These are phyloP conservation scores for Moesziomyces globuligerus DNA, from an alignment of 1,284 basidiomycete genomes.

Conservation along the genomic window DNA sequence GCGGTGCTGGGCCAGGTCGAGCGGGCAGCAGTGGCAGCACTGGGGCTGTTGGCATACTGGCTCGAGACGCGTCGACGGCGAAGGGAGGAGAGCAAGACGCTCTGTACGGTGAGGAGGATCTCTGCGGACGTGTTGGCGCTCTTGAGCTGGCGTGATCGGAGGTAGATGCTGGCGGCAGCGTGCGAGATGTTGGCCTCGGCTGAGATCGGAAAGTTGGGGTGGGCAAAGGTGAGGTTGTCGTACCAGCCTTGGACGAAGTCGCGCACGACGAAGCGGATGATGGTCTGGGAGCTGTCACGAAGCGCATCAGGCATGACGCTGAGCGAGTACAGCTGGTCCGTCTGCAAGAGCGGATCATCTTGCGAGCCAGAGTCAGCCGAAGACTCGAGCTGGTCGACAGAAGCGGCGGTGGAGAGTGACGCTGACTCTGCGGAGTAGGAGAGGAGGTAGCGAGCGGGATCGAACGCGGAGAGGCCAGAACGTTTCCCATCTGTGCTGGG, in stretches of 20 bases:
- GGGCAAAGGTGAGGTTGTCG: conserved; percentile 52
- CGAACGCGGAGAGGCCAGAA: conserved; percentile 27
- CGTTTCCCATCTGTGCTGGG: conserved; percentile 28
- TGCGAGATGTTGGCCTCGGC: conserved; percentile 55
- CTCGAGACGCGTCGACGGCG: conserved; percentile 29
- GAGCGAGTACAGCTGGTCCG: conserved; percentile 25
- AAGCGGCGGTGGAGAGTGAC: conserved; percentile 1
- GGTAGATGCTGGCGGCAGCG: conserved; percentile 46
- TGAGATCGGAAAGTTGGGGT: conserved; percentile 51
- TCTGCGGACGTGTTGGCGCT: conserved; percentile 52
- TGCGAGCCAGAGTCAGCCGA: not conserved
- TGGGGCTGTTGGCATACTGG: not conserved
- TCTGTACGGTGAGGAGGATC: conserved; percentile 55
- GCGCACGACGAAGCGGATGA: conserved; percentile 49
- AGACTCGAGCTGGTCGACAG: not conserved
- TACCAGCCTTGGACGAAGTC: conserved; percentile 62
- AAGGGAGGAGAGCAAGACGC: conserved; percentile 52
- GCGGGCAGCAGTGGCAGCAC: conserved; percentile 13
- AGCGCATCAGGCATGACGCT: conserved; percentile 39
- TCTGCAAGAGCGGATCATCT: conserved; percentile 12
- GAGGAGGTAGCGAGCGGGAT: conserved; percentile 42
- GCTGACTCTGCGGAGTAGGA: conserved; percentile 9
- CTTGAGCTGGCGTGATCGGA: conserved; percentile 31
- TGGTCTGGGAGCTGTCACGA: conserved; percentile 34
- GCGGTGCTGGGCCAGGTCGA: conserved; percentile 49